These are phyloP conservation scores for Endothia cerciana DNA, from an alignment of 2,329 filamentous ascomycete genomes.

Conservation along the genomic window DNA sequence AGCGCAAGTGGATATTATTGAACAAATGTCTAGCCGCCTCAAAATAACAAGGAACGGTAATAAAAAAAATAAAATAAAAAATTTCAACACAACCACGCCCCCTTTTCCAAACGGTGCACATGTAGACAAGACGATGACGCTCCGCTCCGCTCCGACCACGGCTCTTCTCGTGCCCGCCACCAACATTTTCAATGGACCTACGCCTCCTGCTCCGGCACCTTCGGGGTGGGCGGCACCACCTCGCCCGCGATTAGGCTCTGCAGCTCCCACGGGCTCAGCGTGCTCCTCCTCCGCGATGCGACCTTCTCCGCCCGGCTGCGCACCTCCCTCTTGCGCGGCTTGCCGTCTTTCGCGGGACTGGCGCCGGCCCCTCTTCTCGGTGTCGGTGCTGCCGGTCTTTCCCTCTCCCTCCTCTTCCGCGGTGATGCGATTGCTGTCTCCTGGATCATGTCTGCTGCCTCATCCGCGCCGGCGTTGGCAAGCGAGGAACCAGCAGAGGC, in stretches of 20 bases:
- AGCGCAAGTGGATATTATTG: constrained; percentile 7
- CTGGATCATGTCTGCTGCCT: neutral
- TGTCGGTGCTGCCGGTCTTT: constrained; percentile 1
- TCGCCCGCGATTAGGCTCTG: constrained; percentile 62
- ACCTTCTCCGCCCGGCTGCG: constrained; percentile 54
- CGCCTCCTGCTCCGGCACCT: neutral
- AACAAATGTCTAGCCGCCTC: constrained; percentile 1
- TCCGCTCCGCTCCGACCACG: too few relatives aligned
- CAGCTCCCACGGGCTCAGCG: constrained; percentile 75
- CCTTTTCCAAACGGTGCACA: neutral
- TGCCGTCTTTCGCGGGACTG: constrained; percentile 2
- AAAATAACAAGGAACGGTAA: neutral
- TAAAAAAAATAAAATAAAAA: neutral
- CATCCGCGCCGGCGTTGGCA: neutral
- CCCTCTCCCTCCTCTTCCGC: constrained; percentile 8
- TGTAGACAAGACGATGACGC: too few relatives aligned
- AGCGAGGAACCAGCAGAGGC: neutral
- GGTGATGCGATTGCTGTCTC: constrained; percentile 8
- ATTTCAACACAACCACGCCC: neutral
- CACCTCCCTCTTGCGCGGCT: constrained; percentile 47
- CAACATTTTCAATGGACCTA: neutral
- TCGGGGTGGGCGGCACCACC: constrained; percentile 31
- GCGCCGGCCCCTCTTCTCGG: neutral
- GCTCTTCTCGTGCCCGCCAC: neutral
- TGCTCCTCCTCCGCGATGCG: constrained; percentile 70